Percentiles rank a stretch among this genome's conserved stretches.
Conservation (phyloP, 2,329 filamentous ascomycete species). For the Penicillium sp. region DNA sequence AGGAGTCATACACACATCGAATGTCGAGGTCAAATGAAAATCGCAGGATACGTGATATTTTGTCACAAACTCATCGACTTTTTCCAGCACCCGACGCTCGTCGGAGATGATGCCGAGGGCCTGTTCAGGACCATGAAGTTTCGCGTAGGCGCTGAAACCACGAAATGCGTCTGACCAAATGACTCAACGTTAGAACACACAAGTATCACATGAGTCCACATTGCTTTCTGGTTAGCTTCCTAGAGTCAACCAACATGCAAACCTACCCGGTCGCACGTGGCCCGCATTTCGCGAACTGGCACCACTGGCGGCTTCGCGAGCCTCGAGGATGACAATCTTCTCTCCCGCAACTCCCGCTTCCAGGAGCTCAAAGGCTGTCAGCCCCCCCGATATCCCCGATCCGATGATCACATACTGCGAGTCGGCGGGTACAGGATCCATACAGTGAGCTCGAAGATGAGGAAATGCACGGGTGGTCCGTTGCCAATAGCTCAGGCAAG, state of each 20-base stretch:
- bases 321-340: constrained; percentile 18
- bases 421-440: constrained; percentile 1
- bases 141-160: constrained; percentile 42
- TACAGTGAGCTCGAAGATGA: constrained; percentile 10
- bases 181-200: neutral
- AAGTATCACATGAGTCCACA: too few relatives aligned
- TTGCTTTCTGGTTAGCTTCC: neutral
- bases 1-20: constrained; percentile 45
- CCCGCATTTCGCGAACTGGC: constrained; percentile 21
- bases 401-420: constrained; percentile 17
- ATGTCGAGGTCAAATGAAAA: constrained; percentile 43
- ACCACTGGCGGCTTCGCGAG: constrained; percentile 19
- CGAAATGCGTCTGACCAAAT: constrained; percentile 39
- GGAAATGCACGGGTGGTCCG: constrained; percentile 19
- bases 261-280: constrained; percentile 20
- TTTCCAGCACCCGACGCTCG: constrained; percentile 39
- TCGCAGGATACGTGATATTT: constrained; percentile 41
- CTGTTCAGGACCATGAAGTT: constrained; percentile 40
- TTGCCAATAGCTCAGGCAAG: constrained; percentile 34
- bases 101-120: constrained; percentile 44
- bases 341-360: constrained; percentile 11
- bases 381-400: constrained; percentile 16
- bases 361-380: constrained; percentile 16
- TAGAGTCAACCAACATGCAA: neutral
- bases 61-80: constrained; percentile 39